Conservation (phyloP, 768 basidiomycete genomes). For the Tricholoma matsutake region DNA sequence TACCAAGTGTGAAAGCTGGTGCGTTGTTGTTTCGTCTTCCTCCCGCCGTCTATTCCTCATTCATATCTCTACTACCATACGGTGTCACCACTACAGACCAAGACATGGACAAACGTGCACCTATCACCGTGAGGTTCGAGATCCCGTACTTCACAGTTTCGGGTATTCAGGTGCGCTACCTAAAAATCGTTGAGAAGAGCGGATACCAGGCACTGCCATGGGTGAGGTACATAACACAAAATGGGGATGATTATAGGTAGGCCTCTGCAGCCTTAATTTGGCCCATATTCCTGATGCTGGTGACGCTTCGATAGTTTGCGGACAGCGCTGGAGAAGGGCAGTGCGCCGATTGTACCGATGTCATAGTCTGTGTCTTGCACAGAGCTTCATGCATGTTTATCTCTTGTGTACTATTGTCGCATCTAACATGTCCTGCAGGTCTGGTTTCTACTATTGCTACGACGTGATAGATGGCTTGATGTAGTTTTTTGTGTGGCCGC, state of each 20-base stretch:
- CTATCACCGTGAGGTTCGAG: conserved; percentile 96
- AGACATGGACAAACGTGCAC: conserved; percentile 86
- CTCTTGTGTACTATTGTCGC: too few relatives aligned
- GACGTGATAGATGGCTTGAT: too few relatives aligned
- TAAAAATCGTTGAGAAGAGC: conserved; percentile 98
- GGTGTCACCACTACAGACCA: conserved; percentile 39
- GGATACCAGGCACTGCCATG: conserved; percentile 96
- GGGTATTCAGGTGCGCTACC: conserved; percentile 94
- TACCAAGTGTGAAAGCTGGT: conserved; percentile 93
- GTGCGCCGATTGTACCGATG: conserved; percentile 60
- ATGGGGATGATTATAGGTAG: conserved; percentile 89
- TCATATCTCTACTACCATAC: background rate
- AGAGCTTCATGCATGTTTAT: background rate
- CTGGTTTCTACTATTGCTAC: too few relatives aligned
- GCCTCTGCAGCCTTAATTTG: conserved; percentile 4
- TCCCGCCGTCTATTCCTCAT: background rate
- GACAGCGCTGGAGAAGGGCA: conserved; percentile 74
- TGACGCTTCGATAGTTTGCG: conserved; percentile 44
- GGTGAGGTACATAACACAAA: conserved; percentile 93
- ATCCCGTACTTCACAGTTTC: conserved; percentile 99
- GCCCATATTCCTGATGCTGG: background rate
- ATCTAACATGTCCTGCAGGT: too few relatives aligned
- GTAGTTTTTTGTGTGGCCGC: too few relatives aligned
- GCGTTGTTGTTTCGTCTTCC: conserved; percentile 26
- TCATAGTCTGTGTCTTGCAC: conserved; percentile 9